phyloP scores from a whole-genome alignment of 2,329 filamentous ascomycete genomes.

The Aspergillus novofumigatus region DNA sequence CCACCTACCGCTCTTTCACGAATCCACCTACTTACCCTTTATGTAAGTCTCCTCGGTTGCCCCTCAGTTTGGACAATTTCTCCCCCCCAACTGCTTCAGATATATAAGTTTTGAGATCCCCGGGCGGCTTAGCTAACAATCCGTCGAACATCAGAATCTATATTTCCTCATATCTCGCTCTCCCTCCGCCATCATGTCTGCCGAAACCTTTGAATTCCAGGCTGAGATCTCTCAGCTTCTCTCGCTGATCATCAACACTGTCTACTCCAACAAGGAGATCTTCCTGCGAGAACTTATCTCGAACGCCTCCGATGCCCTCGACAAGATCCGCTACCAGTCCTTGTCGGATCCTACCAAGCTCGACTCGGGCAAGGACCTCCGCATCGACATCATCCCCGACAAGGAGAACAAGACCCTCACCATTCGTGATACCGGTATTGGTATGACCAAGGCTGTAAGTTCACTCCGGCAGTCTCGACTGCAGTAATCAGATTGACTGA shows the following conservation, averaged over 20 bases:
- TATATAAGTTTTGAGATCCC: too few relatives aligned
- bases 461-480: neutral
- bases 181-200: slow-evolving; percentile 61
- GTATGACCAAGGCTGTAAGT: slow-evolving; percentile 99
- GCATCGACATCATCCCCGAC: slow-evolving; percentile 98
- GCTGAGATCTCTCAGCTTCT: slow-evolving; percentile 99
- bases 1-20: slow-evolving; percentile 1
- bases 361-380: slow-evolving; percentile 94
- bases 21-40: slow-evolving; percentile 6
- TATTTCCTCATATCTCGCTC: slow-evolving; percentile 10
- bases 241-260: slow-evolving; percentile 99
- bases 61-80: slow-evolving; percentile 9
- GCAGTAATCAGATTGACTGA: slow-evolving; percentile 5
- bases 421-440: slow-evolving; percentile 96
- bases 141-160: neutral
- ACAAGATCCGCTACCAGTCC: slow-evolving; percentile 99
- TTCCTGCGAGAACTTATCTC: slow-evolving; percentile 98
- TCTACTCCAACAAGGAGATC: slow-evolving; percentile 99
- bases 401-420: slow-evolving; percentile 97
- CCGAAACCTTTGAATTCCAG: slow-evolving; percentile 99
- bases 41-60: slow-evolving; percentile 10
- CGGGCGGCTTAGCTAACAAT: too few relatives aligned
- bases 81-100: too few relatives aligned
- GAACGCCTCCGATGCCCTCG: slow-evolving; percentile 96
- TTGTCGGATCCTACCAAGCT: slow-evolving; percentile 97